These are phyloP conservation scores for Nakataea oryzae DNA, from an alignment of 2,329 filamentous ascomycete genomes.

Conservation along the genomic window DNA sequence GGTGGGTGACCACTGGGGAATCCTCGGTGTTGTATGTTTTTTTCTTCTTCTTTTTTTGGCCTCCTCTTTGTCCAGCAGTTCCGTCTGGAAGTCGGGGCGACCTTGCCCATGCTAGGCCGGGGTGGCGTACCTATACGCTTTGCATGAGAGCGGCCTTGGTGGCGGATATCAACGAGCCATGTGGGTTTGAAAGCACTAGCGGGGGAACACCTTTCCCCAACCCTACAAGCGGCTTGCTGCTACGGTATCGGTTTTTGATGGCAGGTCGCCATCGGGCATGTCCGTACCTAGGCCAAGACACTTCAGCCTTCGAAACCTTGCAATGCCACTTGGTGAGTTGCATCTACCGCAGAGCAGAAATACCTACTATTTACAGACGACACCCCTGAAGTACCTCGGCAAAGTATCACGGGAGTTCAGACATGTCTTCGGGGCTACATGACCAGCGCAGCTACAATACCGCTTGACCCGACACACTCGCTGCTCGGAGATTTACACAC, in stretches of 20 bases:
- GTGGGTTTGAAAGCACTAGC: background rate
- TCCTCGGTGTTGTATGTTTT: no score
- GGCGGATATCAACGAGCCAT: background rate
- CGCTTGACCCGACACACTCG: no score
- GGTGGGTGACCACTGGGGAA: no score
- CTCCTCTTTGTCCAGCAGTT: no score
- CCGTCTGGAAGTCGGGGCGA: no score
- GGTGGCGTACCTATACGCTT: no score
- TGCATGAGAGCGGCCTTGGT: no score
- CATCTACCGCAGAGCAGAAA: background rate
- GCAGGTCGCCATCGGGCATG: background rate
- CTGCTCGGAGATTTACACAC: no score
- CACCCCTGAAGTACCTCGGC: background rate
- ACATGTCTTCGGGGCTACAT: background rate
- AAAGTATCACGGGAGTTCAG: background rate
- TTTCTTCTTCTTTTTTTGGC: no score
- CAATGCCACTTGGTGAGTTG: background rate
- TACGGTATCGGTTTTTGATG: background rate
- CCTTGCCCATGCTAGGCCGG: no score
- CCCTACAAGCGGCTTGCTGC: background rate
- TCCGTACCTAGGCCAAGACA: background rate
- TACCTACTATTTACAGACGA: background rate
- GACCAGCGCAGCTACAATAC: no score
- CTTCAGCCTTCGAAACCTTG: background rate
- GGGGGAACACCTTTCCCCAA: background rate